phyloP scores from a whole-genome alignment of 164 flowering plant genomes.

The Litsea cubeba region DNA sequence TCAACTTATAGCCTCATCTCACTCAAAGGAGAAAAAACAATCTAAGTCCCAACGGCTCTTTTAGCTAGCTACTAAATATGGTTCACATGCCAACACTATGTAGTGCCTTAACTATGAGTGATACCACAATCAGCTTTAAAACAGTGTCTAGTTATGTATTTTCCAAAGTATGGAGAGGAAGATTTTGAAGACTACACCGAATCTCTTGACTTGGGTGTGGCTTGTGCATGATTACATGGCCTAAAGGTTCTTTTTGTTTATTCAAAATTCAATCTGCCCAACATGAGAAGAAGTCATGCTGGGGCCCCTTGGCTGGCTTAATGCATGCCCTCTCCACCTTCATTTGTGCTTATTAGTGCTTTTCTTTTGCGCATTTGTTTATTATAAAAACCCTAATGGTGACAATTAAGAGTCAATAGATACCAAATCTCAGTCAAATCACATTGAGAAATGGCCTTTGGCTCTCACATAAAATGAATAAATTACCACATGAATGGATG shows the following conservation, averaged over 20 bases:
- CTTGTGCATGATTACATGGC: background rate
- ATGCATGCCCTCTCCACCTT: background rate
- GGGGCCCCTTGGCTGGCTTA: background rate
- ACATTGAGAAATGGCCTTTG: background rate
- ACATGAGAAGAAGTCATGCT: background rate
- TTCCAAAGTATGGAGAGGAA: too few relatives aligned
- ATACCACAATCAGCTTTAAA: too few relatives aligned
- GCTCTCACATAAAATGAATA: constrained; percentile 1
- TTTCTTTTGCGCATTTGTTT: background rate
- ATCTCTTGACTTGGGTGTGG: background rate
- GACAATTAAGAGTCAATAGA: constrained; percentile 4
- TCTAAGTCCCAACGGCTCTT: too few relatives aligned
- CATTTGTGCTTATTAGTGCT: background rate
- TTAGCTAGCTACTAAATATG: too few relatives aligned
- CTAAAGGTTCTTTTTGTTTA: background rate
- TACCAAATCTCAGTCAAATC: constrained; percentile 12
- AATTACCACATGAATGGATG: constrained; percentile 4
- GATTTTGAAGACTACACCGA: background rate
- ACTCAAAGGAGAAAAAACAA: too few relatives aligned
- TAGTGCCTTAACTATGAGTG: too few relatives aligned
- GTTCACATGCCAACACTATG: too few relatives aligned
- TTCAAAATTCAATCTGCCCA: background rate
- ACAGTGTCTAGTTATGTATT: too few relatives aligned
- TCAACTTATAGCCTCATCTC: too few relatives aligned
- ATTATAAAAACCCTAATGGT: background rate